Evolutionary conservation across 768 basidiomycete species (phyloP).

Genomic region (Tremella yokohamensis): DNA sequence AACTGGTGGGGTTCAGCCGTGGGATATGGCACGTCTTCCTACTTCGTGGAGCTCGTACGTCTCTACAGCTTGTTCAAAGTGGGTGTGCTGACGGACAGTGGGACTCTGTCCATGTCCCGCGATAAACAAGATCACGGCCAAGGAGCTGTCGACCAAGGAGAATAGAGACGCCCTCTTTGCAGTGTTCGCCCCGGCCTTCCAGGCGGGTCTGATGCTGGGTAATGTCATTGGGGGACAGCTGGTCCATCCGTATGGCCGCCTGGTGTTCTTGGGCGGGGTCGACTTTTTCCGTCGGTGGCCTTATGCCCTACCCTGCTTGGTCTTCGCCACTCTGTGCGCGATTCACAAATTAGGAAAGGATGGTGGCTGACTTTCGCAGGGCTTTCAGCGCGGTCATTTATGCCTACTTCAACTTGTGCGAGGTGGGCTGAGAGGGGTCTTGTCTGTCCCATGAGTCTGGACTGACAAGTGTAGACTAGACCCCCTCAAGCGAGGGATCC

Average conservation of each 20-base stretch:
- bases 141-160: not conserved
- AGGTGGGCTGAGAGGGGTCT: too few species aligned
- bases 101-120: conserved; percentile 1
- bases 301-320: conserved; percentile 29
- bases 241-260: conserved; percentile 1
- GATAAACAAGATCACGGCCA: not conserved
- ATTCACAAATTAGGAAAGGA: too few species aligned
- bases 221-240: conserved; percentile 8
- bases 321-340: too few species aligned
- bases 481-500: not conserved
- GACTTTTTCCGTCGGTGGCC: conserved; percentile 26
- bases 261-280: conserved; percentile 11
- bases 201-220: conserved; percentile 5
- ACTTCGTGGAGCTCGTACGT: not conserved
- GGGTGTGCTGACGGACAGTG: not conserved
- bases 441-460: too few species aligned
- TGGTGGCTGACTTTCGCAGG: too few species aligned
- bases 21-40: conserved; percentile 3
- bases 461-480: not conserved
- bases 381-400: too few species aligned
- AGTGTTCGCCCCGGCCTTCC: conserved; percentile 3
- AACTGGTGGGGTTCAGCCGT: not conserved
- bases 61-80: not conserved
- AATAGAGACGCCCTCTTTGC: conserved; percentile 5
- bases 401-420: too few species aligned